Percentiles rank a stretch among this genome's conserved stretches.
Conservation (phyloP, 306 rosid species). For the Vicia faba region DNA sequence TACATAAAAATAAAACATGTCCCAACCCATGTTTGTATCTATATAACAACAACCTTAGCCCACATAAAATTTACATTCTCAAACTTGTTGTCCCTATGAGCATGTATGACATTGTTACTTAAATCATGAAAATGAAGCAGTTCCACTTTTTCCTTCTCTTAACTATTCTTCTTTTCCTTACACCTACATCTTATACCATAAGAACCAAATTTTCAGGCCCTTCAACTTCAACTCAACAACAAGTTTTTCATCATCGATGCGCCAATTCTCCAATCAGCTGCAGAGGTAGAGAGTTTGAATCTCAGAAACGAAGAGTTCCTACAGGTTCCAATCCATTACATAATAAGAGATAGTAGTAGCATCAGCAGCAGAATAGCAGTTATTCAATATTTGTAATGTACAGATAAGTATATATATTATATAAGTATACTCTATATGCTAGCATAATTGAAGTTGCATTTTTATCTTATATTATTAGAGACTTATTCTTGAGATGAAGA, state of each 20-base stretch:
- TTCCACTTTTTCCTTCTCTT: conserved; percentile 44
- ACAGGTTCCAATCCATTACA: conserved; percentile 91
- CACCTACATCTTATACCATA: conserved; percentile 39
- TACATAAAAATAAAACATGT: conserved; percentile 4
- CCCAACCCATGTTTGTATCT: conserved; percentile 19
- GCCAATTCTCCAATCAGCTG: conserved; percentile 28
- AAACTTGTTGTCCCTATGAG: conserved; percentile 27
- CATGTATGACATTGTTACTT: not conserved
- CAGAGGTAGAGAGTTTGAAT: conserved; percentile 40
- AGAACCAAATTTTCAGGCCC: conserved; percentile 45
- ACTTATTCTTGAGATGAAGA: conserved; percentile 30
- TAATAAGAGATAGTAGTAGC: conserved; percentile 60
- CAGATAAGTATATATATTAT: not conserved
- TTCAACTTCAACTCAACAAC: conserved; percentile 39
- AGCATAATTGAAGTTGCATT: conserved; percentile 29
- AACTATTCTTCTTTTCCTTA: conserved; percentile 42
- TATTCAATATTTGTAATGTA: conserved; percentile 24
- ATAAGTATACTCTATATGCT: not conserved
- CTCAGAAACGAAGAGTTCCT: conserved; percentile 74
- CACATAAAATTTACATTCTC: conserved; percentile 35
- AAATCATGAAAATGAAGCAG: conserved; percentile 50
- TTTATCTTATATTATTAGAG: conserved; percentile 16
- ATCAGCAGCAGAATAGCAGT: not conserved
- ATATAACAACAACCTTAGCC: conserved; percentile 34
- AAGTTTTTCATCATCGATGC: conserved; percentile 32